phyloP scores from a whole-genome alignment of 225 moss, liverwort and hornwort species.

The Neckera pumila region DNA sequence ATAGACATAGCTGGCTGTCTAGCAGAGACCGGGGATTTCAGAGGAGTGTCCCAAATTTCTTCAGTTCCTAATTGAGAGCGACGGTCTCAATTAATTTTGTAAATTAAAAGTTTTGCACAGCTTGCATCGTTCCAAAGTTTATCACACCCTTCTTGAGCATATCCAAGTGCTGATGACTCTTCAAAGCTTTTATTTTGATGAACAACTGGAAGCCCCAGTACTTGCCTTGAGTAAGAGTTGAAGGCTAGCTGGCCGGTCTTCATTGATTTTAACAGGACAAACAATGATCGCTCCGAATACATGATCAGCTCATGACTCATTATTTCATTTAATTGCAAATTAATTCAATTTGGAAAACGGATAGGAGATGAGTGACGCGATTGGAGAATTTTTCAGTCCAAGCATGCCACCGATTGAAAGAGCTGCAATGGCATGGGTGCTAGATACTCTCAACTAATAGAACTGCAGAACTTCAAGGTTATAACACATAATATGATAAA shows the following conservation, averaged over 20 bases:
- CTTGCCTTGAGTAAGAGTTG: background rate
- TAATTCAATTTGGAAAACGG: too few species aligned
- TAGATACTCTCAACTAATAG: too few species aligned
- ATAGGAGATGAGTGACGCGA: background rate
- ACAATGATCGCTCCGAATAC: background rate
- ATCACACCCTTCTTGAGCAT: background rate
- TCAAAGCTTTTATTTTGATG: background rate
- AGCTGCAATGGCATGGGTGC: background rate
- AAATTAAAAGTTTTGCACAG: background rate
- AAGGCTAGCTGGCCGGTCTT: background rate
- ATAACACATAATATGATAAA: too few species aligned
- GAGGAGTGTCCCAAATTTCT: too few species aligned
- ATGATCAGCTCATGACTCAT: background rate
- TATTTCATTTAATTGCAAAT: background rate
- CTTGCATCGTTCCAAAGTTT: background rate
- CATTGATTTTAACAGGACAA: background rate
- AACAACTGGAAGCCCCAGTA: background rate
- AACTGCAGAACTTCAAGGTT: too few species aligned
- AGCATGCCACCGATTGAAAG: background rate
- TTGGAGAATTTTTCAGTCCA: background rate
- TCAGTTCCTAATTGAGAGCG: background rate
- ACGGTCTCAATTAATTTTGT: background rate
- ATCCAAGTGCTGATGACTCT: too few species aligned
- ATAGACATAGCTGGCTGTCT: background rate
- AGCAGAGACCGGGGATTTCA: background rate